A percentile compares a stretch with the other conserved stretches of the same genome.
Conservation (phyloP, 2,329 filamentous ascomycete species). For the Kalmusia sp. region DNA sequence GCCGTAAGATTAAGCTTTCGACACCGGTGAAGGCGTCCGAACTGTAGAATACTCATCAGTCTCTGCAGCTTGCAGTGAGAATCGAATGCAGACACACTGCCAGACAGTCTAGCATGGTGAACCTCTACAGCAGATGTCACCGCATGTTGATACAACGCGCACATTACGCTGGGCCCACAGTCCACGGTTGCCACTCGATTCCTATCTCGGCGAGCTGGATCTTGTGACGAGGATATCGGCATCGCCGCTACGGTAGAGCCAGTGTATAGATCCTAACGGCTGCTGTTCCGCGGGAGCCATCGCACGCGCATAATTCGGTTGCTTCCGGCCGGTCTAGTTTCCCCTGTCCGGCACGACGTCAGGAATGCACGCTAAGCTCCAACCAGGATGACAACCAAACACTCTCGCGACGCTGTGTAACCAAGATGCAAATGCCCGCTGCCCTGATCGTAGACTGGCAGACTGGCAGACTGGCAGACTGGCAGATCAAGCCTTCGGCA, state of each 20-base stretch:
- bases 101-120: constrained; percentile 11
- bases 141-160: neutral
- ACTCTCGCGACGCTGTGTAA: constrained; percentile 31
- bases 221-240: constrained; percentile 13
- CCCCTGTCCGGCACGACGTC: constrained; percentile 16
- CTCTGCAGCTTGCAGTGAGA: constrained; percentile 4
- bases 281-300: constrained; percentile 21
- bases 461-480: too few relatives aligned
- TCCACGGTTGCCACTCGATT: neutral
- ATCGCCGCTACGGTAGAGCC: constrained; percentile 26
- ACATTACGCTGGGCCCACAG: too few relatives aligned
- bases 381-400: constrained; percentile 34
- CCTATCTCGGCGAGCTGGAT: neutral
- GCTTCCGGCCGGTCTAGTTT: constrained; percentile 39
- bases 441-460: too few relatives aligned
- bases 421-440: too few relatives aligned
- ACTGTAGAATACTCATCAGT: neutral
- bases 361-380: constrained; percentile 37
- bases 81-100: constrained; percentile 5
- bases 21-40: too few relatives aligned
- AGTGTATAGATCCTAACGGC: constrained; percentile 15
- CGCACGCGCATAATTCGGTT: constrained; percentile 28
- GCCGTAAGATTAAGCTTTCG: neutral
- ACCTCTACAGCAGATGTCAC: constrained; percentile 7
- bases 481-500: too few relatives aligned